These are phyloP conservation scores for Nannochloris sp. DNA, from an alignment of 139 green algal species.

Conservation along the genomic window DNA sequence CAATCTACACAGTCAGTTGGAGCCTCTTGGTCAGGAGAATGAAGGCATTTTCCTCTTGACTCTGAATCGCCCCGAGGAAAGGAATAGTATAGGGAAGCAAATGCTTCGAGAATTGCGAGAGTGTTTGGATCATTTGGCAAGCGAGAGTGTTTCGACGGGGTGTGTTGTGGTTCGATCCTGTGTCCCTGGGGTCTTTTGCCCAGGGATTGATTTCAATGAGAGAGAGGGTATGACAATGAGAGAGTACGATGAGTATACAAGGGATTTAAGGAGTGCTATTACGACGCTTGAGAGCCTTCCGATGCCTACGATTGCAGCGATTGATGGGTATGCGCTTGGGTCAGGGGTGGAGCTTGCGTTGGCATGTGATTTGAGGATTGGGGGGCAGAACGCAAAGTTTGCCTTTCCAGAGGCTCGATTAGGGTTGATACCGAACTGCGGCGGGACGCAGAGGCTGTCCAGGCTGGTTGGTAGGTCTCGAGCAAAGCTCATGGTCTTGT, in stretches of 20 bases:
- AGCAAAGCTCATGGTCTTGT: slow-evolving; percentile 80
- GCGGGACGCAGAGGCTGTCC: slow-evolving; percentile 72
- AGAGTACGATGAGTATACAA: slow-evolving; percentile 63
- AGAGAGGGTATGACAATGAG: slow-evolving; percentile 56
- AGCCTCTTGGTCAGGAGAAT: slow-evolving; percentile 40
- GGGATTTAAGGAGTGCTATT: slow-evolving; percentile 48
- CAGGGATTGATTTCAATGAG: slow-evolving; percentile 62
- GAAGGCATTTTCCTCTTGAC: slow-evolving; percentile 59
- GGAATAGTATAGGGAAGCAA: slow-evolving; percentile 68
- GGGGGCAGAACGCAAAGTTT: slow-evolving; percentile 31
- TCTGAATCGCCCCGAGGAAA: slow-evolving; percentile 43
- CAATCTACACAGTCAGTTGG: slow-evolving; percentile 39
- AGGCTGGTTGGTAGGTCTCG: slow-evolving; percentile 51
- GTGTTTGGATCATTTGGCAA: slow-evolving; percentile 37
- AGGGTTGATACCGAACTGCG: slow-evolving; percentile 77
- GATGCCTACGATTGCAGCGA: slow-evolving; percentile 33
- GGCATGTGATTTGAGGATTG: slow-evolving; percentile 65
- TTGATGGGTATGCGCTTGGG: slow-evolving; percentile 53
- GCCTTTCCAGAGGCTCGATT: slow-evolving; percentile 62
- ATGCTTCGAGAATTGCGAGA: slow-evolving; percentile 57
- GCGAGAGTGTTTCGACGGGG: slow-evolving; percentile 49
- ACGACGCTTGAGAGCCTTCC: slow-evolving; percentile 40
- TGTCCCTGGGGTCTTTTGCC: slow-evolving; percentile 60
- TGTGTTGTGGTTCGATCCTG: slow-evolving; percentile 58
- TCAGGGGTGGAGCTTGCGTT: slow-evolving; percentile 78